Evolutionary conservation across 2,329 filamentous ascomycete genomes (phyloP).

Genomic region (Phoma sp.): DNA sequence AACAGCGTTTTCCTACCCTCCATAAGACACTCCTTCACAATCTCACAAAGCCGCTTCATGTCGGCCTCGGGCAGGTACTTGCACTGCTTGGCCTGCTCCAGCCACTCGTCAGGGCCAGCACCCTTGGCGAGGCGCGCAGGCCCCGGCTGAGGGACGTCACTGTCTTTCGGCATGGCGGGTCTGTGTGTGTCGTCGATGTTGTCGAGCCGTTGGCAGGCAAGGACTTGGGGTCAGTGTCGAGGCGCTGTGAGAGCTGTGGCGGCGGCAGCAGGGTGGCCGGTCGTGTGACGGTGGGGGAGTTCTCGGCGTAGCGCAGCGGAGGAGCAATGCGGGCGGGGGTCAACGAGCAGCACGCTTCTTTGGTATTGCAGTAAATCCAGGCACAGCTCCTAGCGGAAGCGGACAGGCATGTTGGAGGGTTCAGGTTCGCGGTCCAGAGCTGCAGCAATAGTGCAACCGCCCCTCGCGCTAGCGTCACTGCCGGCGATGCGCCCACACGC

Average conservation of each 20-base stretch:
- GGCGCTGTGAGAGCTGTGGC: constrained; percentile 5
- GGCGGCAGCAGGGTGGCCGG: constrained; percentile 19
- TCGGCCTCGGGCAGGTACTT: constrained; percentile 94
- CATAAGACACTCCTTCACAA: constrained; percentile 98
- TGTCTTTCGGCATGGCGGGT: constrained; percentile 55
- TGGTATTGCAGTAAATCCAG: background rate
- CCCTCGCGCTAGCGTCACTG: constrained; percentile 24
- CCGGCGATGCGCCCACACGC: constrained; percentile 1
- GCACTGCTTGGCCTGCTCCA: constrained; percentile 94
- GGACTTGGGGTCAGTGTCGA: background rate
- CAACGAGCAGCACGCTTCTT: background rate
- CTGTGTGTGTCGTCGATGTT: background rate
- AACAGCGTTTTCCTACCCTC: constrained; percentile 67
- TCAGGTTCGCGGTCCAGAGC: background rate
- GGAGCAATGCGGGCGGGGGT: constrained; percentile 19
- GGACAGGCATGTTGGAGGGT: constrained; percentile 5
- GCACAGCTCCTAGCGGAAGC: constrained; percentile 2
- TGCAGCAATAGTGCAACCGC: constrained; percentile 14
- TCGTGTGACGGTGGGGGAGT: constrained; percentile 39
- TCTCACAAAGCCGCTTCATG: constrained; percentile 99
- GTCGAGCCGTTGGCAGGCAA: background rate
- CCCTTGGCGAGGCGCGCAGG: constrained; percentile 83
- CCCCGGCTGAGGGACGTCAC: constrained; percentile 82
- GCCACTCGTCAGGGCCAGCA: constrained; percentile 92
- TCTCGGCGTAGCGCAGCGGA: background rate